Evolutionary conservation across 2,329 filamentous ascomycete genomes (phyloP).

Genomic region (Elsinoe batatas): DNA sequence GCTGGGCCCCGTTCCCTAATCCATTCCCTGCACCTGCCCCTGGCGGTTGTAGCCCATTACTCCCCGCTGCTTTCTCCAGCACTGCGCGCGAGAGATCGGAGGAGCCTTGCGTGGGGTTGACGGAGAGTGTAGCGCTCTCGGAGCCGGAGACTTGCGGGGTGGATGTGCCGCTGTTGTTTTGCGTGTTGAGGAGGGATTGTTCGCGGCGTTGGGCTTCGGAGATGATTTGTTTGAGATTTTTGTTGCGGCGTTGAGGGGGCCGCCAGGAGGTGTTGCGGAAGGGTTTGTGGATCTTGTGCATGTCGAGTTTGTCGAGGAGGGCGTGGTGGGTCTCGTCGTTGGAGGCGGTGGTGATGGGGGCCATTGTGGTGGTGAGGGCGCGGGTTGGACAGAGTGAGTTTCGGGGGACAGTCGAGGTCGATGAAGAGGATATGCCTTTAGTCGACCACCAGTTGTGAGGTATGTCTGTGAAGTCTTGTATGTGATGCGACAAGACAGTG

Average conservation of each 20-base stretch:
- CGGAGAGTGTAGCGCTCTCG: conserved; percentile 44
- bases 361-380: conserved; percentile 31
- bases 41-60: conserved; percentile 17
- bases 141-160: conserved; percentile 43
- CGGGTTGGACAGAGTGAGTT: background rate
- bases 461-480: too few species aligned
- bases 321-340: conserved; percentile 70
- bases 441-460: background rate
- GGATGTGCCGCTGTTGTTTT: conserved; percentile 68
- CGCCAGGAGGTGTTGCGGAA: conserved; percentile 90
- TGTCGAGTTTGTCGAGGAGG: conserved; percentile 85
- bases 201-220: conserved; percentile 81
- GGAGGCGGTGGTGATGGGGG: conserved; percentile 56
- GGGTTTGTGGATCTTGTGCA: conserved; percentile 72
- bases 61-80: conserved; percentile 61
- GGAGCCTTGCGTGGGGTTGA: conserved; percentile 82
- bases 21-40: conserved; percentile 14
- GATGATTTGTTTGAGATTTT: conserved; percentile 95
- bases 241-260: conserved; percentile 90
- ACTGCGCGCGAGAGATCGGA: conserved; percentile 80
- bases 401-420: background rate
- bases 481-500: background rate
- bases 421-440: background rate
- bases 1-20: conserved; percentile 38
- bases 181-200: conserved; percentile 67